Conservation (phyloP, 345 rosid species). For the Citrus medica region DNA sequence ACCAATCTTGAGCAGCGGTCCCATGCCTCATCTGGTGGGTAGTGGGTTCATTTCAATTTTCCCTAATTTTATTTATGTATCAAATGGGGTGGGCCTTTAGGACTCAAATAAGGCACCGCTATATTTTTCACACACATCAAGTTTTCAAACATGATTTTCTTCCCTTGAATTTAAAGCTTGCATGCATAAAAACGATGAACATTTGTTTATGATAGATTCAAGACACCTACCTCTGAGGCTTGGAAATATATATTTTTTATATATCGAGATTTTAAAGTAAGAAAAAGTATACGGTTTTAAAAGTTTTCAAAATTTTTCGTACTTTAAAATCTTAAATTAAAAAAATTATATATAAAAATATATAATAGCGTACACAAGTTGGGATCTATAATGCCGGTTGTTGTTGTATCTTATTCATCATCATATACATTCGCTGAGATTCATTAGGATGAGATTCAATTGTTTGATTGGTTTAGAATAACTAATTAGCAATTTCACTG, state of each 20-base stretch:
- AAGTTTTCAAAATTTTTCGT: too few species aligned
- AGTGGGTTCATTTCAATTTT: not conserved
- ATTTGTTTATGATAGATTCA: not conserved
- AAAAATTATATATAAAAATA: too few species aligned
- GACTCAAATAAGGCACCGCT: not conserved
- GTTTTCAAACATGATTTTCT: not conserved
- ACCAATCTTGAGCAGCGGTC: not conserved
- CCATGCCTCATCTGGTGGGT: not conserved
- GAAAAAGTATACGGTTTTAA: accelerated
- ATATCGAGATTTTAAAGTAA: too few species aligned
- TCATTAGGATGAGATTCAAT: too few species aligned
- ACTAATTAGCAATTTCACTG: too few species aligned
- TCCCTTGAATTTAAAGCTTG: not conserved
- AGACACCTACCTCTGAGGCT: not conserved
- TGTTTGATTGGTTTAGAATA: too few species aligned
- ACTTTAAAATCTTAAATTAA: too few species aligned
- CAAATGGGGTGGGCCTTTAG: not conserved
- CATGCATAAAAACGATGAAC: not conserved
- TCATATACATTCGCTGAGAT: too few species aligned
- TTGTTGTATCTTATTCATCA: too few species aligned
- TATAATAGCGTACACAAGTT: too few species aligned
- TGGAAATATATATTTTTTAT: too few species aligned
- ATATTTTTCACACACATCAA: not conserved
- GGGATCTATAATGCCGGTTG: too few species aligned
- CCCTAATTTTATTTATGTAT: not conserved